These are phyloP conservation scores for Echinochloa phyllopogon DNA, from an alignment of 176 grass and related monocot genomes.

Conservation along the genomic window DNA sequence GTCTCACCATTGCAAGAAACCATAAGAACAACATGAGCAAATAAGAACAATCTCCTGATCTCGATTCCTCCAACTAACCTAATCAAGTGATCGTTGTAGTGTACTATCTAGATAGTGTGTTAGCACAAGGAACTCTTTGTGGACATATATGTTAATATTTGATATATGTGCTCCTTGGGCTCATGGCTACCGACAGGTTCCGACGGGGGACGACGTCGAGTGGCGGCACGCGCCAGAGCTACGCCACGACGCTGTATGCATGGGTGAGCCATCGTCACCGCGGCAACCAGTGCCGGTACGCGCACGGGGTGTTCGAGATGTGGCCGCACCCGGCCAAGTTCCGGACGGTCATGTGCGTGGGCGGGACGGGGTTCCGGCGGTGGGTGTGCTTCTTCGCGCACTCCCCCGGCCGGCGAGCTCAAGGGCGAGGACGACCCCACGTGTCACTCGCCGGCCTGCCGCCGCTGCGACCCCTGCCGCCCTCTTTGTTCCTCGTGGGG, in stretches of 20 bases:
- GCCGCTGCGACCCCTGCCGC: not conserved
- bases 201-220: too few species aligned
- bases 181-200: too few species aligned
- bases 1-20: not conserved
- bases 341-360: slow-evolving; percentile 54
- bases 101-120: too few species aligned
- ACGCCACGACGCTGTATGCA: not conserved
- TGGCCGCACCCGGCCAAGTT: slow-evolving; percentile 59
- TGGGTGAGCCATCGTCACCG: slow-evolving; percentile 42
- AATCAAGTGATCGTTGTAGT: not conserved
- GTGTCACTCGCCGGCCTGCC: not conserved
- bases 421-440: not conserved
- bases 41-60: too few species aligned
- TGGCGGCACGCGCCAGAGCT: not conserved
- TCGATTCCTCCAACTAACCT: not conserved
- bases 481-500: not conserved
- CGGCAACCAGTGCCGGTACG: slow-evolving; percentile 42
- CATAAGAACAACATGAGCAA: not conserved
- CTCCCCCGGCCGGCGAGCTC: slow-evolving; percentile 19
- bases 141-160: not conserved
- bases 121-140: not conserved
- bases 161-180: too few species aligned
- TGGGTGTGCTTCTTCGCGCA: slow-evolving; percentile 69
- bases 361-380: slow-evolving; percentile 2
- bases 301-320: slow-evolving; percentile 57